Percentiles rank a stretch among this genome's conserved stretches.
Evolutionary conservation across 345 rosid species (phyloP).

Genomic region (Sonneratia alba): DNA sequence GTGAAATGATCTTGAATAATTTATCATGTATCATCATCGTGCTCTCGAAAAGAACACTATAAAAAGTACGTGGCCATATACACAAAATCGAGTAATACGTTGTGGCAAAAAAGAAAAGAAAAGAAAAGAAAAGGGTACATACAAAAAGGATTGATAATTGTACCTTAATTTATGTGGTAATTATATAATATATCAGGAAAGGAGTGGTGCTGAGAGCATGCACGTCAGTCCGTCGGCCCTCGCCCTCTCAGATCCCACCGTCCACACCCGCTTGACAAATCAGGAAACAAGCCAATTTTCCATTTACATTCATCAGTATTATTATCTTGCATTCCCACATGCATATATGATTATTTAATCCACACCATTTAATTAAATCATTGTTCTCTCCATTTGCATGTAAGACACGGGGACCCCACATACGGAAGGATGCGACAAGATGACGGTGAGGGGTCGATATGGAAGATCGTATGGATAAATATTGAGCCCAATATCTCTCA

Average conservation of each 20-base stretch:
- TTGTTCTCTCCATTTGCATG: too few species aligned
- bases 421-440: too few species aligned
- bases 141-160: background rate
- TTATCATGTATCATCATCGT: too few species aligned
- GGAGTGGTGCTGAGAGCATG: background rate
- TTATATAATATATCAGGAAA: background rate
- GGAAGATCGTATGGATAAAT: too few species aligned
- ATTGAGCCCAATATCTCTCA: too few species aligned
- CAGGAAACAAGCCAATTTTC: slow-evolving; percentile 7
- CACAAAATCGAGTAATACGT: too few species aligned
- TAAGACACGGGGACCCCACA: too few species aligned
- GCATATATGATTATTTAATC: background rate
- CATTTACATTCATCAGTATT: background rate
- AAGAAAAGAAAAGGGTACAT: background rate
- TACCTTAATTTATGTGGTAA: background rate
- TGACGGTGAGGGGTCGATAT: too few species aligned
- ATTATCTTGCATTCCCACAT: background rate
- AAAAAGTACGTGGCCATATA: too few species aligned
- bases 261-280: slow-evolving; percentile 3
- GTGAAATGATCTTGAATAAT: too few species aligned
- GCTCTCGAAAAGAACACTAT: too few species aligned
- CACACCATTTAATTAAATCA: background rate
- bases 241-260: background rate
- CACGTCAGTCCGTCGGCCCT: background rate
- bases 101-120: background rate